Percentiles rank a stretch among this genome's conserved stretches.
These are phyloP conservation scores for Rhodocollybia butyracea DNA, from an alignment of 768 basidiomycete species.

Conservation along the genomic window DNA sequence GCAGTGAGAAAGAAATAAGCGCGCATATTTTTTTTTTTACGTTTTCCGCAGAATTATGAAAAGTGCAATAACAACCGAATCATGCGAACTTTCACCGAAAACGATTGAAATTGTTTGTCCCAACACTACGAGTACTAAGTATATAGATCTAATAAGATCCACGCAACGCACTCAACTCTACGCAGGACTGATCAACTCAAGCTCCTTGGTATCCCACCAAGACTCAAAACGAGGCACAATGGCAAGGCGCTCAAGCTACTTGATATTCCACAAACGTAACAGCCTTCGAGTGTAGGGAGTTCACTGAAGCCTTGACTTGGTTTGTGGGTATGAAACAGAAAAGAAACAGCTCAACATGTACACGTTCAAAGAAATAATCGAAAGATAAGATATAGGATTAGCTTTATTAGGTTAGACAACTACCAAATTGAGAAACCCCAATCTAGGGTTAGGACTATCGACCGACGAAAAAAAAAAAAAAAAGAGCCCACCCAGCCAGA, in stretches of 20 bases:
- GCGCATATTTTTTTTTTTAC: too few species aligned
- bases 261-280: conserved; percentile 74
- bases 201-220: conserved; percentile 41
- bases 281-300: conserved; percentile 46
- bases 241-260: conserved; percentile 41
- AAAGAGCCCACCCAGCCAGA: too few species aligned
- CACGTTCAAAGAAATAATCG: not conserved
- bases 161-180: conserved; percentile 60
- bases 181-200: conserved; percentile 43
- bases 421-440: too few species aligned
- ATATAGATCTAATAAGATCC: conserved; percentile 19
- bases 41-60: too few species aligned
- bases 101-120: conserved; percentile 42
- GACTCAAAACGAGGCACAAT: conserved; percentile 54
- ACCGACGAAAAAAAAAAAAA: too few species aligned
- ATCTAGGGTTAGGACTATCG: too few species aligned
- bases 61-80: too few species aligned
- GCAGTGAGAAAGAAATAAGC: too few species aligned
- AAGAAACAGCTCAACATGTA: not conserved
- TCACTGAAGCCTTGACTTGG: conserved; percentile 65
- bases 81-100: too few species aligned
- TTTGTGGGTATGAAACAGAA: conserved; percentile 34
- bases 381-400: too few species aligned
- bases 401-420: too few species aligned
- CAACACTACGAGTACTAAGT: conserved; percentile 63